Conservation (phyloP, 495 filamentous ascomycete species). For the Daldinia caldariorum region DNA sequence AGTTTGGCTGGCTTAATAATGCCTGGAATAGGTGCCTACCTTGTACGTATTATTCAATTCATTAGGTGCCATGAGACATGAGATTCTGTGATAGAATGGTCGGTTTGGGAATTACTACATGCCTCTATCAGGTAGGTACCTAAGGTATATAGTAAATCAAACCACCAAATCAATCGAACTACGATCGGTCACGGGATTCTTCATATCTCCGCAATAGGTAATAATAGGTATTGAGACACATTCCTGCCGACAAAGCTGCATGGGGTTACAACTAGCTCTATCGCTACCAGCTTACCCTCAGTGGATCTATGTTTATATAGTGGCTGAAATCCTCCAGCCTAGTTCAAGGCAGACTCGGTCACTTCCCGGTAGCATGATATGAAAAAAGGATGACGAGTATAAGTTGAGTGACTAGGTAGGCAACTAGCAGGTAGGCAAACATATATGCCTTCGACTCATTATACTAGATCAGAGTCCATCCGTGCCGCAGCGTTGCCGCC, state of each 20-base stretch:
- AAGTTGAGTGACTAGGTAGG: background rate
- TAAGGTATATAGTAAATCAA: background rate
- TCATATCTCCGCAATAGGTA: constrained; percentile 35
- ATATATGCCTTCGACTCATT: background rate
- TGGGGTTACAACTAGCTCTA: constrained; percentile 8
- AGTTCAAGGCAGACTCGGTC: constrained; percentile 11
- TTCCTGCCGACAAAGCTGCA: background rate
- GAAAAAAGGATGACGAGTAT: background rate
- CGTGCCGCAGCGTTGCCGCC: constrained; percentile 13
- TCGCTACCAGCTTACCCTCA: constrained; percentile 22
- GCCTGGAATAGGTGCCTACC: no score
- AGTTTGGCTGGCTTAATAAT: no score
- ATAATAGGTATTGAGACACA: background rate
- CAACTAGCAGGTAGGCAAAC: background rate
- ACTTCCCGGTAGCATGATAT: background rate
- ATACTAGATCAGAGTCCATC: background rate
- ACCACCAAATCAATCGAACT: constrained; percentile 7
- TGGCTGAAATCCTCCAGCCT: constrained; percentile 23
- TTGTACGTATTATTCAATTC: no score
- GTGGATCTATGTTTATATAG: background rate
- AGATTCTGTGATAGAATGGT: no score
- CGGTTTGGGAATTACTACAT: no score
- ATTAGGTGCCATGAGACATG: no score
- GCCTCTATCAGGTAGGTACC: no score
- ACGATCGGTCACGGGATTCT: constrained; percentile 32